Conservation (phyloP, 495 filamentous ascomycete genomes). For the Xylaria grammica region DNA sequence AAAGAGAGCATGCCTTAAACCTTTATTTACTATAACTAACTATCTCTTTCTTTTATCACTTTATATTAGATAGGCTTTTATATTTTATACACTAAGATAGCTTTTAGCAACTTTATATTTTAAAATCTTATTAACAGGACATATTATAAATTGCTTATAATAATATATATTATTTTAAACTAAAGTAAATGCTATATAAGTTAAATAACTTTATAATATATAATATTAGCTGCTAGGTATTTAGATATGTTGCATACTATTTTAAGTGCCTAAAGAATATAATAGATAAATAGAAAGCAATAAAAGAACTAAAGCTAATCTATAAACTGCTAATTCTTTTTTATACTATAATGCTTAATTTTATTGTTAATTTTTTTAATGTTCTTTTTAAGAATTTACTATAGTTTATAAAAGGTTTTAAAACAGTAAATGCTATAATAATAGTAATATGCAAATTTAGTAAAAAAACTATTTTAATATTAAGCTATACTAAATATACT, state of each 20-base stretch:
- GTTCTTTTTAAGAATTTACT: neutral
- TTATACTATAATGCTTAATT: constrained; percentile 5
- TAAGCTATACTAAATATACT: neutral
- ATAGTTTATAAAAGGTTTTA: neutral
- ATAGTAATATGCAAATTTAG: constrained; percentile 11
- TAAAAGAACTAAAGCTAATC: constrained; percentile 4
- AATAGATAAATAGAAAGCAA: neutral
- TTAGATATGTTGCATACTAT: neutral
- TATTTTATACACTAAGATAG: neutral
- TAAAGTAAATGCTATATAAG: constrained; percentile 7
- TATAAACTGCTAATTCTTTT: neutral
- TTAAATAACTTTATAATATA: constrained; percentile 6
- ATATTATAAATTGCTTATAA: constrained; percentile 2
- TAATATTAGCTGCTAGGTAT: neutral
- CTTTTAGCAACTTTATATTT: neutral
- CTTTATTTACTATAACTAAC: no score
- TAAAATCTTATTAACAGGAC: neutral
- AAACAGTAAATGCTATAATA: neutral
- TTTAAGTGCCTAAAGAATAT: neutral
- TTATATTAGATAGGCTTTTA: constrained; percentile 1
- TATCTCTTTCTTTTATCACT: no score
- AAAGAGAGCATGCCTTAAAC: no score
- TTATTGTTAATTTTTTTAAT: constrained; percentile 1
- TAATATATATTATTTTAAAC: constrained; percentile 7
- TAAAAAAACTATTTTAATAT: neutral